Conservation (phyloP, 2,329 filamentous ascomycete genomes). For the Boeremia exigua region DNA sequence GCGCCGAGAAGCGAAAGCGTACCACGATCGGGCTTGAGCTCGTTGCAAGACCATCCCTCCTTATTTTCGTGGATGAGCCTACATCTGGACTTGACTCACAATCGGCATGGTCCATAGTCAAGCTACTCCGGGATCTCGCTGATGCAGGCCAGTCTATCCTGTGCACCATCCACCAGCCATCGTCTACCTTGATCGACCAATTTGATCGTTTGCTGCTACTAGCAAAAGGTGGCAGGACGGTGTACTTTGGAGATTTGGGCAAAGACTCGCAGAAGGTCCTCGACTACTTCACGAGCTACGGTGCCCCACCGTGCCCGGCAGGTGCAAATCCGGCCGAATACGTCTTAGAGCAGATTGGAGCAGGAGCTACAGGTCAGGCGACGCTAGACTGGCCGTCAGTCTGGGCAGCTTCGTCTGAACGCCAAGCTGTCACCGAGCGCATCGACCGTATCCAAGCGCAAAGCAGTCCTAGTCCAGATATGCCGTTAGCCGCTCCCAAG, state of each 20-base stretch:
- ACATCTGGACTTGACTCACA: constrained; percentile 80
- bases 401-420: constrained; percentile 19
- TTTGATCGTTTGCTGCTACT: constrained; percentile 81
- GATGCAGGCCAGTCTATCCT: constrained; percentile 80
- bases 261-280: constrained; percentile 68
- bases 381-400: constrained; percentile 19
- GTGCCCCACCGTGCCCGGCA: constrained; percentile 64
- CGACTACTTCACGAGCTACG: constrained; percentile 74
- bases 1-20: constrained; percentile 65
- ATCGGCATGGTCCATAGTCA: constrained; percentile 86
- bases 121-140: constrained; percentile 83
- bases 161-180: constrained; percentile 93
- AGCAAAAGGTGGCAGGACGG: constrained; percentile 72
- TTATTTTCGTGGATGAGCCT: constrained; percentile 61
- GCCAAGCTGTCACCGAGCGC: constrained; percentile 5
- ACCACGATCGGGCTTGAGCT: constrained; percentile 63
- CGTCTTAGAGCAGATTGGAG: constrained; percentile 62
- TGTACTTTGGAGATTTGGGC: constrained; percentile 81
- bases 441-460: background rate
- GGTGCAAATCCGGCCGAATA: constrained; percentile 82
- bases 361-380: background rate
- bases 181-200: constrained; percentile 85
- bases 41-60: constrained; percentile 26
- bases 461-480: background rate
- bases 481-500: constrained; percentile 56